Evolutionary conservation across 2,329 filamentous ascomycete genomes (phyloP), one percentile per base, ranked within the genome.

Genomic region (Harringtonia lauricola): DNA sequence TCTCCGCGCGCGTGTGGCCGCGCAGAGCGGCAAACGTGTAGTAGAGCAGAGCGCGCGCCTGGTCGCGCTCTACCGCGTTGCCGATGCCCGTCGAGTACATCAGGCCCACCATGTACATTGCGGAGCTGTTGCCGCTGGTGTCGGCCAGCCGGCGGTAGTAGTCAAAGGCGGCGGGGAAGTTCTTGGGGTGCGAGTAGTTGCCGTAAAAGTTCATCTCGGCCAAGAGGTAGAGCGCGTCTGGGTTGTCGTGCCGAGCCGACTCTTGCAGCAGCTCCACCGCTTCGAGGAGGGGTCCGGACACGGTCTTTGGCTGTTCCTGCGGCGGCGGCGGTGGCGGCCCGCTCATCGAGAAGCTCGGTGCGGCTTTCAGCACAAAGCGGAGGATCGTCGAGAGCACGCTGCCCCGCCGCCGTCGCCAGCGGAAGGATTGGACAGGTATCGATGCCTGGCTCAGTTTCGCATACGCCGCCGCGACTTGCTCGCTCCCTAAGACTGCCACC

Each of bases 131-230:
- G 36, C 90, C 92, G 51, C 83, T 76, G 47, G 81, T 61, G 17
- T 73, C 71, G 3, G 90, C 86, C 43, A 98, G 72, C 48, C 81
- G 72, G 49, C 84, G 71, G 62, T 96, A 98, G 65, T 86, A 76
- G 51, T 75, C 70, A 59, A 94, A 95, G 0, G 92, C 86, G 39
- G 76, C 71, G 28, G 75, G 70, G 53, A 95, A 87, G 58, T 95
- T 80, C 51, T 82, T 75, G 2, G 90, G 89, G 56, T 95, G 76
- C 19, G 86, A 84, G 63, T 83, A 94, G 63, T 96, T 95, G 59
- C 92, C 92, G 56, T 92, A 88, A 63, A 96, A 96, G 67, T 94
- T 95, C 73, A 98, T 82, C 59, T 98, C 86, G 17, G 86, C 92
- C 21, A 98, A 72, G 15, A 94, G 70, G 57, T 83, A 95, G 37